Percentiles rank a stretch among this genome's conserved stretches.
Evolutionary conservation across 129 eudicot species (phyloP).

Genomic region (Dittrichia graveolens): DNA sequence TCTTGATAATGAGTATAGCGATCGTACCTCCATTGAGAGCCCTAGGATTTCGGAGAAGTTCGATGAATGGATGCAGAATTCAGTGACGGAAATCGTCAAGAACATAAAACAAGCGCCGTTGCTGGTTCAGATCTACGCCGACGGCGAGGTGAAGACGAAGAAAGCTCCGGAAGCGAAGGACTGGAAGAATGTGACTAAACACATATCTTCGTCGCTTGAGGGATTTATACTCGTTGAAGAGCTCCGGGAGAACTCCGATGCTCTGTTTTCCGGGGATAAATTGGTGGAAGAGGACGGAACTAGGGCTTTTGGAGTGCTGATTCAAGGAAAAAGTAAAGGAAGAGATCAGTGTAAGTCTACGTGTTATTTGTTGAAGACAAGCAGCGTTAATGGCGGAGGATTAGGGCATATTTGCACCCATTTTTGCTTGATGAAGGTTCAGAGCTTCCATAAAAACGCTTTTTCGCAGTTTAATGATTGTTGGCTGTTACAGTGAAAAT

Average conservation of each 20-base stretch:
- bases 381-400: constrained; percentile 52
- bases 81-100: constrained; percentile 53
- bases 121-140: constrained; percentile 44
- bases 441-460: constrained; percentile 52
- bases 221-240: constrained; percentile 72
- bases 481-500: constrained; percentile 46
- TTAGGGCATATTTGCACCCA: constrained; percentile 60
- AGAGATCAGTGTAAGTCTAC: constrained; percentile 43
- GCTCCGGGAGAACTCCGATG: constrained; percentile 20
- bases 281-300: constrained; percentile 36
- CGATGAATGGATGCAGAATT: constrained; percentile 46
- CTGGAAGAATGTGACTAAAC: constrained; percentile 40
- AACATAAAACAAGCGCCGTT: constrained; percentile 51
- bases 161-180: constrained; percentile 34
- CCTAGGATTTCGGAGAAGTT: constrained; percentile 40
- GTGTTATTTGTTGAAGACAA: constrained; percentile 74
- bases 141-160: constrained; percentile 38
- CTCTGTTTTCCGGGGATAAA: neutral
- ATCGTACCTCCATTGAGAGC: constrained; percentile 34
- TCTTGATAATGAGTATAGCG: constrained; percentile 10
- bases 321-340: constrained; percentile 57
- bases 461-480: constrained; percentile 49
- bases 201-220: constrained; percentile 38
- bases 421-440: constrained; percentile 63
- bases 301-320: constrained; percentile 63